A percentile compares a stretch with the other conserved stretches of the same genome.
phyloP scores from a whole-genome alignment of 179 eudicot species.

The Dionaea muscipula region DNA sequence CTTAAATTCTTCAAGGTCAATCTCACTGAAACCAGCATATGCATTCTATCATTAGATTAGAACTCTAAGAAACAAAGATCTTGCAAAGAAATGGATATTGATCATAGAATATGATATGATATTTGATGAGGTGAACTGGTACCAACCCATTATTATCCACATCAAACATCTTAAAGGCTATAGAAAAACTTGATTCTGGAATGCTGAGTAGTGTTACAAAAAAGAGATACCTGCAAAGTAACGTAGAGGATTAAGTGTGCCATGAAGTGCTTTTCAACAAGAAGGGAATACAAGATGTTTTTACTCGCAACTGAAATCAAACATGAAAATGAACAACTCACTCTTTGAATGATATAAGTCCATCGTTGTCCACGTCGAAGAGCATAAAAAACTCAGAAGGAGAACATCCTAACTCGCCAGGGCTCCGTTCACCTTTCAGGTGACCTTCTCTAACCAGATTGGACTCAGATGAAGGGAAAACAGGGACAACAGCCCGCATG shows the following conservation, averaged over 20 bases:
- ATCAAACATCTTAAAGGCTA: conserved; percentile 92
- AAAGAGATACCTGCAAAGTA: conserved; percentile 69
- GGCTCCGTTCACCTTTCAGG: conserved; percentile 46
- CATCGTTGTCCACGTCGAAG: too few relatives aligned
- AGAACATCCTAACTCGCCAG: conserved; percentile 48
- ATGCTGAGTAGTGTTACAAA: conserved; percentile 86
- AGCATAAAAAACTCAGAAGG: conserved; percentile 84
- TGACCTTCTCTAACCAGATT: conserved; percentile 54
- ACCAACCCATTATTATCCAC: conserved; percentile 58
- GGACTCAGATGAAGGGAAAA: conserved; percentile 81
- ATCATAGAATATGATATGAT: neutral
- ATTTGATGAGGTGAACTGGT: neutral
- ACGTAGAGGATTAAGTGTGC: neutral
- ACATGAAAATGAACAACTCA: conserved; percentile 24
- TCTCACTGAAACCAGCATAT: conserved; percentile 29
- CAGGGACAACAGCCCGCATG: conserved; percentile 93
- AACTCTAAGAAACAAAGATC: neutral
- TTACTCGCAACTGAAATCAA: neutral
- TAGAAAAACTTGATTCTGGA: conserved; percentile 81
- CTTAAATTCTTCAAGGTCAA: conserved; percentile 80
- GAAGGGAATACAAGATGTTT: neutral
- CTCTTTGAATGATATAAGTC: conserved; percentile 92
- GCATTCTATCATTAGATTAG: neutral
- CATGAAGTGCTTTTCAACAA: neutral
- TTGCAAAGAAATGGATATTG: neutral